Conservation (phyloP, 495 filamentous ascomycete genomes). For the Neurospora discreta region DNA sequence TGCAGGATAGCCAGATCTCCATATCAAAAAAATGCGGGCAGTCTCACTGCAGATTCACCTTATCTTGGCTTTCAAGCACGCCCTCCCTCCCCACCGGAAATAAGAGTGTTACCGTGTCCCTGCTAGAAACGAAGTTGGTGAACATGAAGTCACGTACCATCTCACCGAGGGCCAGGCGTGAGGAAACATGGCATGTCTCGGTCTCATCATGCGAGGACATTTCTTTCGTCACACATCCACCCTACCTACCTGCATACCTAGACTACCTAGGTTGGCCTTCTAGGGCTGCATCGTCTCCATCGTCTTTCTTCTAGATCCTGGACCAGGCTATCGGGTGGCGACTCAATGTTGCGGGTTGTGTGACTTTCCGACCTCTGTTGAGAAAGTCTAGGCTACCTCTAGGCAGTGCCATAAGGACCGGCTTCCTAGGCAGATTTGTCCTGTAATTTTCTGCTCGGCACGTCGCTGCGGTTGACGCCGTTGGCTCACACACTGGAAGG, state of each 20-base stretch:
- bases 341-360: not conserved
- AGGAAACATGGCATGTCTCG: not conserved
- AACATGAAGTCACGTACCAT: not conserved
- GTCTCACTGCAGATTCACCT: not conserved
- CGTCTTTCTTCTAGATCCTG: not conserved
- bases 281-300: not conserved
- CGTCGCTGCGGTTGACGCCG: not conserved
- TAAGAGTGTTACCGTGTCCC: not conserved
- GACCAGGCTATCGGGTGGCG: not conserved
- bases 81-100: not conserved
- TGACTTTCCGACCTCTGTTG: not conserved
- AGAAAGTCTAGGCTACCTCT: not conserved
- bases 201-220: not conserved
- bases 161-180: not conserved
- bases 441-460: not conserved
- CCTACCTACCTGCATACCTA: not conserved
- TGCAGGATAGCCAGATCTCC: not conserved
- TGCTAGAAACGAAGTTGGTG: not conserved
- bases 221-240: not conserved
- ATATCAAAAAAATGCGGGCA: not conserved
- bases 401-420: not conserved
- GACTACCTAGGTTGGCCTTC: not conserved
- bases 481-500: not conserved
- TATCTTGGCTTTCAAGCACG: not conserved
- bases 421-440: not conserved